Percentiles rank a stretch among this genome's conserved stretches.
Evolutionary conservation across 495 filamentous ascomycete species (phyloP).

Genomic region (Penicillium angulare): DNA sequence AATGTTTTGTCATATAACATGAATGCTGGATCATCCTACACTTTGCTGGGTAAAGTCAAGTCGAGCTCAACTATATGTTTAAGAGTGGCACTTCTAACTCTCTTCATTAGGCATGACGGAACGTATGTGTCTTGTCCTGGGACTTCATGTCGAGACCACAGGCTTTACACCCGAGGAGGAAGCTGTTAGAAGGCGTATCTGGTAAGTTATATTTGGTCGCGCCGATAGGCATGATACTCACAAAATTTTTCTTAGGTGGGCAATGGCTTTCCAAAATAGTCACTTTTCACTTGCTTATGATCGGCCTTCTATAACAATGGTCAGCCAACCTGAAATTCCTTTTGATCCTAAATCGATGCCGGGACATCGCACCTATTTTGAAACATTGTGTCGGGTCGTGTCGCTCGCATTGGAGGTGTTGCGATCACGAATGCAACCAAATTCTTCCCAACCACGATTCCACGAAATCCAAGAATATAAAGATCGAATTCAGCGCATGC

Average conservation of each 20-base stretch:
- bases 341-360: slow-evolving; percentile 47
- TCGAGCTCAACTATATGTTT: neutral
- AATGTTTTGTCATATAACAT: slow-evolving; percentile 63
- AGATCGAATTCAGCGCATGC: slow-evolving; percentile 49
- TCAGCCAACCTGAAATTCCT: slow-evolving; percentile 51
- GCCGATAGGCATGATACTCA: neutral
- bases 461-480: slow-evolving; percentile 51
- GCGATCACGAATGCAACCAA: slow-evolving; percentile 46
- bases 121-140: slow-evolving; percentile 57
- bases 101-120: slow-evolving; percentile 51
- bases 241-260: slow-evolving; percentile 39
- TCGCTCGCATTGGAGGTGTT: slow-evolving; percentile 55
- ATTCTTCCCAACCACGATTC: slow-evolving; percentile 36
- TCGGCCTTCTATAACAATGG: slow-evolving; percentile 53
- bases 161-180: slow-evolving; percentile 39
- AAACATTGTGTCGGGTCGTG: slow-evolving; percentile 54
- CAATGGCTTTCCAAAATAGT: slow-evolving; percentile 61
- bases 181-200: slow-evolving; percentile 38
- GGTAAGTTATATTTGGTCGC: slow-evolving; percentile 24
- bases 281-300: slow-evolving; percentile 62
- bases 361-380: slow-evolving; percentile 51
- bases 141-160: slow-evolving; percentile 53
- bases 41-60: slow-evolving; percentile 47
- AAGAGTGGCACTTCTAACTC: slow-evolving; percentile 5
- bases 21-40: slow-evolving; percentile 63